phyloP scores from a whole-genome alignment of 1,284 basidiomycete species.

The Cryptococcus floricola region DNA sequence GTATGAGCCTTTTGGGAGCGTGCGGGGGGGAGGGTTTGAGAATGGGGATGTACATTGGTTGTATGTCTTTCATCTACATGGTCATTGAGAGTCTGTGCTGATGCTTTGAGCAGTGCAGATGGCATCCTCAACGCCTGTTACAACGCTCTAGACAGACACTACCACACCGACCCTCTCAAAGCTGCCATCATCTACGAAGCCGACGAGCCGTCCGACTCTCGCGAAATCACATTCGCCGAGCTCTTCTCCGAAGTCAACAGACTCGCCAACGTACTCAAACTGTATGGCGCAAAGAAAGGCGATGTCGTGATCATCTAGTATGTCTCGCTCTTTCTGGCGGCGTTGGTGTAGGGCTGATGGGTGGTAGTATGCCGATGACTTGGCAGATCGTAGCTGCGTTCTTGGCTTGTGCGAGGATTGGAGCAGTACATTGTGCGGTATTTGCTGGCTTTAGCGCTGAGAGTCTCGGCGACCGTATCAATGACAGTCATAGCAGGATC shows the following conservation, averaged over 20 bases:
- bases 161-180: conserved; percentile 86
- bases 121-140: conserved; percentile 86
- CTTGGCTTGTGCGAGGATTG: conserved; percentile 95
- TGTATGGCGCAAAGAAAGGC: conserved; percentile 89
- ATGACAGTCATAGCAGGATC: conserved; percentile 84
- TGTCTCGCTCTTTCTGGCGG: conserved; percentile 9
- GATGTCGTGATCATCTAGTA: conserved; percentile 86
- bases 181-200: conserved; percentile 98
- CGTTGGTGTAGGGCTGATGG: not conserved
- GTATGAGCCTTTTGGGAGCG: conserved; percentile 87
- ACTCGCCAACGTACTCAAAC: conserved; percentile 87
- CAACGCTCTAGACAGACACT: conserved; percentile 88
- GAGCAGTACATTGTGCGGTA: conserved; percentile 96
- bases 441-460: conserved; percentile 98
- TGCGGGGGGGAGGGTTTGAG: conserved; percentile 77
- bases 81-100: no score
- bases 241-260: conserved; percentile 85
- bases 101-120: conserved; percentile 57
- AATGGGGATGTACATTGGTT: conserved; percentile 94
- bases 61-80: conserved; percentile 24
- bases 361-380: conserved; percentile 42
- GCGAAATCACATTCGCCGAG: conserved; percentile 74
- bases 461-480: conserved; percentile 85
- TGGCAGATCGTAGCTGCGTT: conserved; percentile 94
- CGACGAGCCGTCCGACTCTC: conserved; percentile 82